Conservation (phyloP, 192 early-diverging fungal genomes). For the Podila verticillata region DNA sequence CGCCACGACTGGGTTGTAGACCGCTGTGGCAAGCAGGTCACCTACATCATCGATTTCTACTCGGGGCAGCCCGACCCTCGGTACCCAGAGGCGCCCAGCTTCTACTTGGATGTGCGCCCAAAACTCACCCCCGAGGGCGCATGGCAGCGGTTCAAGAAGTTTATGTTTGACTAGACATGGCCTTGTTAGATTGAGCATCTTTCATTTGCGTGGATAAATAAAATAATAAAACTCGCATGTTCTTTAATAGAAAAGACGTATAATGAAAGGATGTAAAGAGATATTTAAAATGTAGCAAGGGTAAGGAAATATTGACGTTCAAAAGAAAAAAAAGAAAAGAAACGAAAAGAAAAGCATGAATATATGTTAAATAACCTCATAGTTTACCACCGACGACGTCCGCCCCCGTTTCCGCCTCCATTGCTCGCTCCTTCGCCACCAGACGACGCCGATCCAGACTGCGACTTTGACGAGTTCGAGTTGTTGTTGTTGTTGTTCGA, state of each 20-base stretch:
- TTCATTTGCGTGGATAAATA: neutral
- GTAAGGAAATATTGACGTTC: neutral
- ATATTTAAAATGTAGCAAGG: neutral
- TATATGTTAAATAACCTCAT: conserved; percentile 1
- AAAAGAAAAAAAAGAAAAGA: neutral
- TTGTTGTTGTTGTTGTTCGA: no score
- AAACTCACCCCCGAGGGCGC: conserved; percentile 71
- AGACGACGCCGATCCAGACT: conserved; percentile 8
- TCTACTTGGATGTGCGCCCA: conserved; percentile 92
- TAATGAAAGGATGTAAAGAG: neutral
- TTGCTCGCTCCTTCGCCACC: conserved; percentile 2
- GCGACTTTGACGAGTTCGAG: neutral
- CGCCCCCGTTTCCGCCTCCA: conserved; percentile 7
- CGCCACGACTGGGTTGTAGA: conserved; percentile 95
- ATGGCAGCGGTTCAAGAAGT: conserved; percentile 59
- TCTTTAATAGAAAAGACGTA: neutral
- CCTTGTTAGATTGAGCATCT: neutral
- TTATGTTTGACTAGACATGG: conserved; percentile 25
- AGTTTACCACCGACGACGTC: conserved; percentile 28
- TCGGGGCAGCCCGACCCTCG: conserved; percentile 67
- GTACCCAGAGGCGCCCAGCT: conserved; percentile 59
- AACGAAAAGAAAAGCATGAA: neutral
- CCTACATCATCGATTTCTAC: conserved; percentile 95
- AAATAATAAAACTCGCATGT: no score
- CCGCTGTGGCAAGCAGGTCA: conserved; percentile 86